These are phyloP conservation scores for Taxawa tesnikishii DNA, from an alignment of 2,329 filamentous ascomycete genomes.

Conservation along the genomic window DNA sequence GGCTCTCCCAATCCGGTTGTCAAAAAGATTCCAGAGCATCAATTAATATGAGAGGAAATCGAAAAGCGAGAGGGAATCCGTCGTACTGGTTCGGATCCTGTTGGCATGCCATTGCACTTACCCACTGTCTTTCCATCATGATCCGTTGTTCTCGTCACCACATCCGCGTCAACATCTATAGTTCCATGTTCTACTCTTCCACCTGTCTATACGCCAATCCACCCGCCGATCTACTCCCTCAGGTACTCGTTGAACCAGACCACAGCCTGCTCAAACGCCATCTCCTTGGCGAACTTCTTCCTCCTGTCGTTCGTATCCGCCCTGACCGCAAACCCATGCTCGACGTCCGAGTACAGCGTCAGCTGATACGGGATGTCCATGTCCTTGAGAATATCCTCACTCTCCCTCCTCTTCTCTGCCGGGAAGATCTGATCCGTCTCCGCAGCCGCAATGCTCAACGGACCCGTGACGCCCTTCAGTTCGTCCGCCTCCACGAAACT, in stretches of 20 bases:
- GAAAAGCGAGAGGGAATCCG: no score
- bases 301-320: slow-evolving; percentile 46
- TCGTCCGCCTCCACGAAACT: slow-evolving; percentile 57
- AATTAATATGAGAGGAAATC: no score
- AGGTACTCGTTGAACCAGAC: slow-evolving; percentile 57
- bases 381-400: slow-evolving; percentile 46
- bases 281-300: slow-evolving; percentile 62
- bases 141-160: no score
- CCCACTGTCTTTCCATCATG: no score
- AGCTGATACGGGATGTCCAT: slow-evolving; percentile 57
- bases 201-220: no score
- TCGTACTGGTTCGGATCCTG: no score
- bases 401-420: slow-evolving; percentile 39
- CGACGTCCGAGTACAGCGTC: slow-evolving; percentile 57
- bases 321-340: slow-evolving; percentile 65
- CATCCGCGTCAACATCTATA: no score
- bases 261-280: slow-evolving; percentile 67
- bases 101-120: no score
- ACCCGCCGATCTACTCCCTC: no score
- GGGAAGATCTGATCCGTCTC: slow-evolving; percentile 51
- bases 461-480: slow-evolving; percentile 42
- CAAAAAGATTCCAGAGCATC: no score
- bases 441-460: slow-evolving; percentile 52
- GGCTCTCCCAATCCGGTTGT: no score
- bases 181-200: no score